These are phyloP conservation scores for Clarireedia homoeocarpa DNA, from an alignment of 2,329 filamentous ascomycete genomes.

Conservation along the genomic window DNA sequence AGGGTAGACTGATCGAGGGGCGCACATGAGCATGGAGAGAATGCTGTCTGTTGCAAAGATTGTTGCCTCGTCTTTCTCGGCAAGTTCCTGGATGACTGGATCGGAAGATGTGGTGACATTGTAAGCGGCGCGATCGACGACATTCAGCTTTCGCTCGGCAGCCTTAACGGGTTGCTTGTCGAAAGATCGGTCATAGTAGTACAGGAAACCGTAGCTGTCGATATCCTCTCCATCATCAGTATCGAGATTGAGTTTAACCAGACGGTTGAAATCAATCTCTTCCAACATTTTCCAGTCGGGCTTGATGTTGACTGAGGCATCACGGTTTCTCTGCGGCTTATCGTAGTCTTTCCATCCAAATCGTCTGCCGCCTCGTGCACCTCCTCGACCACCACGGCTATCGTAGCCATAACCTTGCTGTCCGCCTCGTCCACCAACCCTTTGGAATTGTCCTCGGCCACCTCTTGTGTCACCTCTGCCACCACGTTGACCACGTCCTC, in stretches of 20 bases:
- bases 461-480: conserved; percentile 64
- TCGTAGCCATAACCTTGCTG: conserved; percentile 55
- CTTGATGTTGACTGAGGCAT: conserved; percentile 93
- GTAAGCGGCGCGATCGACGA: conserved; percentile 91
- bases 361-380: conserved; percentile 69
- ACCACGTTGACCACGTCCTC: conserved; percentile 63
- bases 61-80: conserved; percentile 90
- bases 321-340: conserved; percentile 92
- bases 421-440: conserved; percentile 62
- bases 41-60: conserved; percentile 97
- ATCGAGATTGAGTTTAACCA: conserved; percentile 92
- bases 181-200: conserved; percentile 94
- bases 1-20: conserved; percentile 90
- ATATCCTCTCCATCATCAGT: conserved; percentile 91
- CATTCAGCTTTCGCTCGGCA: conserved; percentile 76
- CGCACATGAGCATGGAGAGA: conserved; percentile 98
- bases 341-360: conserved; percentile 99
- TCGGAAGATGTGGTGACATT: conserved; percentile 96
- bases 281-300: conserved; percentile 92
- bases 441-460: conserved; percentile 56
- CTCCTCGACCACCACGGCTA: conserved; percentile 60
- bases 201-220: conserved; percentile 92
- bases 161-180: conserved; percentile 91
- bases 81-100: conserved; percentile 92
- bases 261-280: conserved; percentile 96